phyloP scores from a whole-genome alignment of 2,329 filamentous ascomycete genomes.

The Aureobasidium mangrovei region DNA sequence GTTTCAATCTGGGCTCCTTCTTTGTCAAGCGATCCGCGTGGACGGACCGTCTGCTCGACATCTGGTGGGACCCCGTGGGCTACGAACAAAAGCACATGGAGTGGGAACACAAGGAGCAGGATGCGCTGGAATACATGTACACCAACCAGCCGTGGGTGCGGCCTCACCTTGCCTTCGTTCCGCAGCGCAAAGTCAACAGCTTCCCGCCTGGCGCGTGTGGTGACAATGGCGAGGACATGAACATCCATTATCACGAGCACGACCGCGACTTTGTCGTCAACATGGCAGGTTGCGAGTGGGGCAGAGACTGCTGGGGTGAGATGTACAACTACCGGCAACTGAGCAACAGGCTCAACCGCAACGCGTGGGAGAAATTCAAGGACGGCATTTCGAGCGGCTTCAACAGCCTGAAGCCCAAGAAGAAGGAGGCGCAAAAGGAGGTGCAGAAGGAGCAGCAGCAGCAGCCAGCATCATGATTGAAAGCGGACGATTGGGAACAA shows the following conservation, averaged over 20 bases:
- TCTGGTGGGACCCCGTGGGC: conserved; percentile 97
- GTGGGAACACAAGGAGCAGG: conserved; percentile 98
- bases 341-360: conserved; percentile 82
- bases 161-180: conserved; percentile 77
- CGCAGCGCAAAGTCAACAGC: conserved; percentile 86
- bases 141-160: conserved; percentile 86
- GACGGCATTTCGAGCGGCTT: conserved; percentile 35
- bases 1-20: conserved; percentile 96
- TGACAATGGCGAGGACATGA: conserved; percentile 61
- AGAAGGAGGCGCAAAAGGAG: conserved; percentile 14
- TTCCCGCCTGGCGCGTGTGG: conserved; percentile 87
- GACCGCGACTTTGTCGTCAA: conserved; percentile 93
- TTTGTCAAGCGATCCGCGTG: conserved; percentile 78
- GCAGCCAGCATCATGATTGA: neutral
- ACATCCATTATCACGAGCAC: conserved; percentile 74
- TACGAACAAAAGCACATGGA: conserved; percentile 99
- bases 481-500: conserved; percentile 8
- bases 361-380: conserved; percentile 62
- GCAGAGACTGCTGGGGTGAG: conserved; percentile 93
- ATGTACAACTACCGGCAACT: conserved; percentile 93
- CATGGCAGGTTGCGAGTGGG: conserved; percentile 97
- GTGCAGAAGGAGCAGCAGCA: neutral
- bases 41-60: conserved; percentile 83
- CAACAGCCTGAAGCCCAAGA: conserved; percentile 20
- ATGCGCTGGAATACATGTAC: conserved; percentile 89